Evolutionary conservation across 78 protist genomes (phyloP).

Genomic region (Dictyostelium discoideum): DNA sequence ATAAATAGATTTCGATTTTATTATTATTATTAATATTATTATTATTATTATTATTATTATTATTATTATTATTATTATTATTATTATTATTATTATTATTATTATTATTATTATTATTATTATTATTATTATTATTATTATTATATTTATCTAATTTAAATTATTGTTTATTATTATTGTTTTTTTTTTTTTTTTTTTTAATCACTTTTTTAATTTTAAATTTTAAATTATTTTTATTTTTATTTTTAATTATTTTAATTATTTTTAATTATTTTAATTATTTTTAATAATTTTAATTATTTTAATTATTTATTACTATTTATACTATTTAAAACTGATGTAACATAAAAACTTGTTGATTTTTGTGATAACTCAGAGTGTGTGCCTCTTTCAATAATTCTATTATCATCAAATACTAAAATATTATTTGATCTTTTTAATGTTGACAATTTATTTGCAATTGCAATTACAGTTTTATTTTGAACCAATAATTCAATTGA

Average conservation of each 20-base stretch:
- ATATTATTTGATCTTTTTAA: constrained; percentile 28
- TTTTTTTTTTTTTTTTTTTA: background rate
- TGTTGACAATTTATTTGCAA: constrained; percentile 37
- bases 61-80: too few species aligned
- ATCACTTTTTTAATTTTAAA: too few species aligned
- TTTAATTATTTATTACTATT: background rate
- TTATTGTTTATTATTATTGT: background rate
- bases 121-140: too few species aligned
- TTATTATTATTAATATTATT: too few species aligned
- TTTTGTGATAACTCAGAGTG: constrained; percentile 2
- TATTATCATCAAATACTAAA: constrained; percentile 62
- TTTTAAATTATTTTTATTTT: too few species aligned
- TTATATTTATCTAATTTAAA: background rate
- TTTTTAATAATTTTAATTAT: background rate
- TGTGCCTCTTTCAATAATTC: constrained; percentile 28
- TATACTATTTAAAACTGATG: background rate
- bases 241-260: background rate
- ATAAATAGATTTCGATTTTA: background rate
- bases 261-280: background rate
- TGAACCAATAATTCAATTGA: constrained; percentile 25
- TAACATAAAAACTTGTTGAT: constrained; percentile 17
- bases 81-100: too few species aligned
- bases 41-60: too few species aligned
- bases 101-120: too few species aligned
- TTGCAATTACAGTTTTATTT: constrained; percentile 25